phyloP scores from a whole-genome alignment of 192 early-diverging fungal genomes.

The Cetraspora pellucida region DNA sequence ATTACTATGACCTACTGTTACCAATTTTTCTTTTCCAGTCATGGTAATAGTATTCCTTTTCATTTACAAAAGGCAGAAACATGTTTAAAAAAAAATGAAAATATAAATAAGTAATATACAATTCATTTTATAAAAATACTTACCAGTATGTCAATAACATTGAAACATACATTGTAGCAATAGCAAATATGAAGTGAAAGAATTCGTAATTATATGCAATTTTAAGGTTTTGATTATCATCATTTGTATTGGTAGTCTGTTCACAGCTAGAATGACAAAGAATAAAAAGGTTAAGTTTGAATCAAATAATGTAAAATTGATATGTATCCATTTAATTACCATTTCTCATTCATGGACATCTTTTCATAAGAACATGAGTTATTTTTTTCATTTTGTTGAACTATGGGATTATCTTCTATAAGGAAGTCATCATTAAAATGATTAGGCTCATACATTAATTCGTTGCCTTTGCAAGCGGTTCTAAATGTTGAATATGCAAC shows the following conservation, averaged over 20 bases:
- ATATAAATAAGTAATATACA: neutral
- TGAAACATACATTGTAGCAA: constrained; percentile 90
- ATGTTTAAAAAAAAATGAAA: neutral
- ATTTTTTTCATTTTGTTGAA: constrained; percentile 14
- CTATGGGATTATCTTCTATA: constrained; percentile 48
- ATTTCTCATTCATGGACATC: no score
- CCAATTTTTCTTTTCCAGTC: constrained; percentile 52
- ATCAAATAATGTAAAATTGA: constrained; percentile 36
- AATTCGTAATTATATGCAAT: constrained; percentile 87
- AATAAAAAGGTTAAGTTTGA: constrained; percentile 51
- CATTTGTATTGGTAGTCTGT: constrained; percentile 73
- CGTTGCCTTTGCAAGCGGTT: constrained; percentile 80
- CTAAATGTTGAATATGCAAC: constrained; percentile 92
- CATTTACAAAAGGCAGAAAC: no score
- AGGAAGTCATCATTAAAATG: constrained; percentile 58
- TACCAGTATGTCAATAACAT: constrained; percentile 93
- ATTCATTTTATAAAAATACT: constrained; percentile 14
- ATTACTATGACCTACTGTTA: constrained; percentile 85
- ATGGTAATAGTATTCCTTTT: constrained; percentile 48
- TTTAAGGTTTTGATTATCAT: constrained; percentile 84
- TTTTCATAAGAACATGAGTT: constrained; percentile 38
- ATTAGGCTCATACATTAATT: constrained; percentile 60
- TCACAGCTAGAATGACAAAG: constrained; percentile 51
- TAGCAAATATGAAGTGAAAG: constrained; percentile 90
- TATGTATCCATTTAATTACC: no score